phyloP scores from a whole-genome alignment of 305 asterid species.

The Striga hermonthica region DNA sequence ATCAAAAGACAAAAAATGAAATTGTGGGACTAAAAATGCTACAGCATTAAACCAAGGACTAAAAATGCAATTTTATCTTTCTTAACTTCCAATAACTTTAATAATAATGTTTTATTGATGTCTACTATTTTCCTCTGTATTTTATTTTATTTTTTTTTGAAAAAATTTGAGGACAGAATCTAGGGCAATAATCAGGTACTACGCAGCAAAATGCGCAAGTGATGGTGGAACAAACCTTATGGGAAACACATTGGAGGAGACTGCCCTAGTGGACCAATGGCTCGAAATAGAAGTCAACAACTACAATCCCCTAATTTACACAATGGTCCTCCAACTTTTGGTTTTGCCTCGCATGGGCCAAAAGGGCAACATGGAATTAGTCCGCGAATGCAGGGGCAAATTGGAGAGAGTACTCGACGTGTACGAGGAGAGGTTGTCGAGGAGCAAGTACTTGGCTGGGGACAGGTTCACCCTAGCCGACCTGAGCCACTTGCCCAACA shows the following conservation, averaged over 20 bases:
- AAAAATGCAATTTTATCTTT: no score
- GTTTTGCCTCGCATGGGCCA: slow-evolving; percentile 56
- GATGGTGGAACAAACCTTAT: slow-evolving; percentile 46
- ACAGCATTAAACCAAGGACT: no score
- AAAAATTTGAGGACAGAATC: slow-evolving; percentile 49
- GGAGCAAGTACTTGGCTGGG: slow-evolving; percentile 66
- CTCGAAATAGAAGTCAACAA: slow-evolving; percentile 76
- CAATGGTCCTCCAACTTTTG: slow-evolving; percentile 58
- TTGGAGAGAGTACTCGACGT: slow-evolving; percentile 71
- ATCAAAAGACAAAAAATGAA: no score
- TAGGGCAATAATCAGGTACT: slow-evolving; percentile 80
- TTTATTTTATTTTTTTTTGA: neutral
- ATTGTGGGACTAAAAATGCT: no score
- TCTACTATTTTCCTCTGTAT: neutral
- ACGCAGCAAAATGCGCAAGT: slow-evolving; percentile 55
- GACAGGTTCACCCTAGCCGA: slow-evolving; percentile 71
- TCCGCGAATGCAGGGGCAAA: slow-evolving; percentile 42
- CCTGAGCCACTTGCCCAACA: slow-evolving; percentile 66
- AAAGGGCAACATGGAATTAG: slow-evolving; percentile 38
- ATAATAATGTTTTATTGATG: neutral
- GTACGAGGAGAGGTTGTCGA: slow-evolving; percentile 61
- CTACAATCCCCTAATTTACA: slow-evolving; percentile 58
- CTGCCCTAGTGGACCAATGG: slow-evolving; percentile 82
- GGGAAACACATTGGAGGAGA: slow-evolving; percentile 65
- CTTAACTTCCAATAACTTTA: no score